Evolutionary conservation across 225 moss, liverwort and hornwort genomes (phyloP).

Genomic region (Polytrichum commune): DNA sequence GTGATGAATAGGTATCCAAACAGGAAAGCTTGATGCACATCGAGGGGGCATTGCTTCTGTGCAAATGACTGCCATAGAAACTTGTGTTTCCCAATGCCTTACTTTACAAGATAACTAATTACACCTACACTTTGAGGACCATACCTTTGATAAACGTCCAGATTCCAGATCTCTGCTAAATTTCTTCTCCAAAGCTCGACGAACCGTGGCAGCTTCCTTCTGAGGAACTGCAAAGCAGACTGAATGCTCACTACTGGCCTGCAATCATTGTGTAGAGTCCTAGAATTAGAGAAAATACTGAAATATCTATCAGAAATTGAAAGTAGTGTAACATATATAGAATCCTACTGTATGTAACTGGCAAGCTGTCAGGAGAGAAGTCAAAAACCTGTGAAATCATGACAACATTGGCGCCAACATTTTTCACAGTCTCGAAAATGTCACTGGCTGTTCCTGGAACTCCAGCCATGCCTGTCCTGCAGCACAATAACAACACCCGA

Average conservation of each 20-base stretch:
- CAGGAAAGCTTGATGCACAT: not conserved
- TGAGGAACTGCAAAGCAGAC: constrained; percentile 93
- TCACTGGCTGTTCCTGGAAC: constrained; percentile 99
- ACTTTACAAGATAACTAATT: not conserved
- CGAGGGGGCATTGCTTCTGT: too few relatives aligned
- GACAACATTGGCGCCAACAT: constrained; percentile 90
- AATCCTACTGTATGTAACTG: not conserved
- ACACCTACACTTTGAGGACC: not conserved
- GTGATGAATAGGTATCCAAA: too few relatives aligned
- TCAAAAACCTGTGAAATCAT: constrained; percentile 95
- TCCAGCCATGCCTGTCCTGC: constrained; percentile 99
- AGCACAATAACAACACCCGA: constrained; percentile 21
- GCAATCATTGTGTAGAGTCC: constrained; percentile 6
- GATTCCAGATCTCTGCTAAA: constrained; percentile 78
- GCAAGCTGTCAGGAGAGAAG: not conserved
- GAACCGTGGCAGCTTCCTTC: constrained; percentile 64
- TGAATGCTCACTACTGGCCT: constrained; percentile 99
- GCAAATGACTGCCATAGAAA: not conserved
- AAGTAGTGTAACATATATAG: too few relatives aligned
- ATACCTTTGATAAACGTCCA: constrained; percentile 89
- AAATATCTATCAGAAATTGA: too few relatives aligned
- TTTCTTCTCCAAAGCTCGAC: constrained; percentile 72
- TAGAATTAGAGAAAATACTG: too few relatives aligned
- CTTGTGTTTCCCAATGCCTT: not conserved
- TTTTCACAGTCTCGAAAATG: constrained; percentile 89